Conservation (phyloP, 306 rosid species). For the Alnus glutinosa region DNA sequence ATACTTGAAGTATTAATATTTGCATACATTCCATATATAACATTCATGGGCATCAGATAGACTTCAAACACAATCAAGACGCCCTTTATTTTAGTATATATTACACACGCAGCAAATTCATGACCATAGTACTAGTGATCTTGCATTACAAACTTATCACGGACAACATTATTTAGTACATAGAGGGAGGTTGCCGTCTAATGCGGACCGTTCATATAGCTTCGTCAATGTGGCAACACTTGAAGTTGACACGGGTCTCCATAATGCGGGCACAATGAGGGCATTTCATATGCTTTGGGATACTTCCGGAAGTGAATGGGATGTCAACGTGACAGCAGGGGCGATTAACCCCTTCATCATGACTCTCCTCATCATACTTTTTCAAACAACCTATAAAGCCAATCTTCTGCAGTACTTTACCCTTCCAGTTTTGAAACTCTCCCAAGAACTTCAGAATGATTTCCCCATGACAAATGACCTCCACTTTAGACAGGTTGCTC, state of each 20-base stretch:
- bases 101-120: no score
- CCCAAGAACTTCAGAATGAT: conserved; percentile 26
- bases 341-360: background rate
- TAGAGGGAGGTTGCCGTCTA: background rate
- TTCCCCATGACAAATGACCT: conserved; percentile 27
- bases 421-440: conserved; percentile 30
- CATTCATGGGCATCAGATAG: no score
- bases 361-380: conserved; percentile 9
- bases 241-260: background rate
- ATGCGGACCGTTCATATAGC: background rate
- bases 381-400: conserved; percentile 29
- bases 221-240: background rate
- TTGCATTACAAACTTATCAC: no score
- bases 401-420: background rate
- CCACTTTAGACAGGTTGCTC: conserved; percentile 28
- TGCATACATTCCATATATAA: no score
- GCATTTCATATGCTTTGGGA: background rate
- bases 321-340: background rate
- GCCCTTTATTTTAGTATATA: no score
- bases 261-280: background rate
- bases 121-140: no score
- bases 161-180: no score
- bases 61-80: no score
- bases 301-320: background rate
- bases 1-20: no score